Base-by-base conservation (phyloP, 1,284 basidiomycete species). In the Vanrija humicola region DNA sequence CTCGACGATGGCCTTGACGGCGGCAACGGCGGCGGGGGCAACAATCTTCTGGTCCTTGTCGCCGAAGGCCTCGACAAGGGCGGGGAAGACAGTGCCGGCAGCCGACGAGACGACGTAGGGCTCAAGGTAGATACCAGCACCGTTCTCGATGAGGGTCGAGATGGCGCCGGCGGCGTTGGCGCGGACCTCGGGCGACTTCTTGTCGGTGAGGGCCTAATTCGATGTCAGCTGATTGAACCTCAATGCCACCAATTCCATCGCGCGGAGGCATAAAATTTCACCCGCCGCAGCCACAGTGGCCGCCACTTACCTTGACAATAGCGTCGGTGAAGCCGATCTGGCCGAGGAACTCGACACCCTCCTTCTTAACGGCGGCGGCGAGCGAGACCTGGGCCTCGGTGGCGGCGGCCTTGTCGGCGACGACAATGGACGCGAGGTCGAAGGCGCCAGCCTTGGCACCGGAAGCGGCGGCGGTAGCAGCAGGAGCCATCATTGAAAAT, bases 11-110 rank as follows among this genome's bases (percentile, higher is more conserved):
- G 82, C 80, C 76, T 85, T 84, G 72, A 95, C 86, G 56, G 94
- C 92, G 70, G 87, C 86, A 61, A 94, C 79, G 60, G 95, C 89
- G 55, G 89, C 88, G 67, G 85, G 87, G 61, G 71, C 67, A 62
- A 76, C 75, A 43, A 79, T 75, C 68, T 96, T 78, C 34, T 34
- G 34, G 65, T 89, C 86, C 85, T 94, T 95, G 84, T 95, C 91
- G 76, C 81, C 82, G 62, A 93, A 86, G 55, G 88, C 87, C 80
- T 98, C 96, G 69, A 95, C 82, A 69, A 98, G 87, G 63, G 86
- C 84, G 59, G 84, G 83, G 77, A 92, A 89, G 66, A 97, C 82
- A 65, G 89, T 72, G 66, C 66, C 88, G 61, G 77, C 64, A 39
- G 69, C 67, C 55, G 88, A 88, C 66, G 86, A 84, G 77, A 92